Conservation (phyloP, 208 protist species). For the Wallacemonas sp. region DNA sequence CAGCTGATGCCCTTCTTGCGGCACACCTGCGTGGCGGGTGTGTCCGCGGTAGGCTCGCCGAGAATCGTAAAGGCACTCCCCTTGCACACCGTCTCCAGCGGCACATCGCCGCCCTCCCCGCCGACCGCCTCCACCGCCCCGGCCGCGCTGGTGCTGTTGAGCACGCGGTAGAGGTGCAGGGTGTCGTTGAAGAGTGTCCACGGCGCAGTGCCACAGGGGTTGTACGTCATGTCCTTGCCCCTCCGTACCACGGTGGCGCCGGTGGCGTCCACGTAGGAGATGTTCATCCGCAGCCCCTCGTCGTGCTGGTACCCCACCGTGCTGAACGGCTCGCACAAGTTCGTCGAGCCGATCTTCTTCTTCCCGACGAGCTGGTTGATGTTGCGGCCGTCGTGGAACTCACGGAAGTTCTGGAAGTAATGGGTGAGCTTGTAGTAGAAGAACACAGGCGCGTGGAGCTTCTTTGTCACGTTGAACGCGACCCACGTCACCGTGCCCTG, state of each 20-base stretch:
- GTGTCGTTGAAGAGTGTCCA: slow-evolving; percentile 97
- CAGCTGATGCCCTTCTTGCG: slow-evolving; percentile 90
- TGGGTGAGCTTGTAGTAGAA: slow-evolving; percentile 97
- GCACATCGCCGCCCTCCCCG: slow-evolving; percentile 24
- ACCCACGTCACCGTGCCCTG: slow-evolving; percentile 81
- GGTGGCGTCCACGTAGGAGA: slow-evolving; percentile 3
- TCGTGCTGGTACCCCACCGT: slow-evolving; percentile 43
- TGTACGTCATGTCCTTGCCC: slow-evolving; percentile 68
- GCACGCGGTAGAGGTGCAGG: slow-evolving; percentile 64
- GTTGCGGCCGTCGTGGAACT: slow-evolving; percentile 84
- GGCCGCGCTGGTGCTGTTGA: not conserved
- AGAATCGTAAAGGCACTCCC: slow-evolving; percentile 59
- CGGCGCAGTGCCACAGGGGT: slow-evolving; percentile 96
- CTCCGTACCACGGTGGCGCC: slow-evolving; percentile 25
- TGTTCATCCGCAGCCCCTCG: slow-evolving; percentile 12
- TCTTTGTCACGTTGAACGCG: slow-evolving; percentile 43
- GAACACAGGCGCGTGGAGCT: slow-evolving; percentile 93
- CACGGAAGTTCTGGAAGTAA: slow-evolving; percentile 98
- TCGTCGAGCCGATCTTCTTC: slow-evolving; percentile 23
- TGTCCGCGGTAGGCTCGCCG: slow-evolving; percentile 49
- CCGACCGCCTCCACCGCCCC: slow-evolving; percentile 17
- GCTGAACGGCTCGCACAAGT: slow-evolving; percentile 64
- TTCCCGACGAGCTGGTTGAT: slow-evolving; percentile 65
- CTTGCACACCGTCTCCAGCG: slow-evolving; percentile 68
- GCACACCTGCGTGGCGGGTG: slow-evolving; percentile 55